phyloP scores from a whole-genome alignment of 176 grass and related monocot genomes.

The Oryza coarctata region DNA sequence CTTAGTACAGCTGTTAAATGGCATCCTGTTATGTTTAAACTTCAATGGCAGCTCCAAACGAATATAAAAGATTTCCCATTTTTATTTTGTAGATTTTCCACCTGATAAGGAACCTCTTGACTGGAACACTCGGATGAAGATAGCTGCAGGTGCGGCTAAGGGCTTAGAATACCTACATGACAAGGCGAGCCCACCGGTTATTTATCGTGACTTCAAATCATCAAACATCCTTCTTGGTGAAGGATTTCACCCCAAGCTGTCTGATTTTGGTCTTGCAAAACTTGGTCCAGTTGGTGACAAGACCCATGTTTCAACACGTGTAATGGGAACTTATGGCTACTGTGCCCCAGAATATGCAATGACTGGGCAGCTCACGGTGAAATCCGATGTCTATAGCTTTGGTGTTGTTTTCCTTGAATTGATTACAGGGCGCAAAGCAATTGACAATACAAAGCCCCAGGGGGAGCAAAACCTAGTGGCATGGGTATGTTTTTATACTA shows the following conservation, averaged over 20 bases:
- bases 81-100: constrained; percentile 60
- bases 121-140: constrained; percentile 92
- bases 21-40: not conserved
- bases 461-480: constrained; percentile 87
- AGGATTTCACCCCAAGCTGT: constrained; percentile 78
- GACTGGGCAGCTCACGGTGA: constrained; percentile 87
- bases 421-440: constrained; percentile 84
- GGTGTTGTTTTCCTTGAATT: constrained; percentile 90
- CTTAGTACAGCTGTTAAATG: constrained; percentile 7
- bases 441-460: constrained; percentile 68
- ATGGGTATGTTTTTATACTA: constrained; percentile 62
- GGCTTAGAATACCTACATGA: constrained; percentile 91
- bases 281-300: constrained; percentile 91
- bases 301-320: constrained; percentile 87
- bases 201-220: constrained; percentile 89
- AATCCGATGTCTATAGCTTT: constrained; percentile 91
- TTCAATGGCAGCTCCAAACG: not conserved
- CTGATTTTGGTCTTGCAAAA: constrained; percentile 90
- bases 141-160: constrained; percentile 89
- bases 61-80: not conserved
- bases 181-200: constrained; percentile 82
- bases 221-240: constrained; percentile 92
- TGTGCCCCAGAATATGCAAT: constrained; percentile 96
- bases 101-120: constrained; percentile 83
- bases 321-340: constrained; percentile 92